phyloP scores from a whole-genome alignment of 768 basidiomycete genomes.

The Saitozyma podzolica region DNA sequence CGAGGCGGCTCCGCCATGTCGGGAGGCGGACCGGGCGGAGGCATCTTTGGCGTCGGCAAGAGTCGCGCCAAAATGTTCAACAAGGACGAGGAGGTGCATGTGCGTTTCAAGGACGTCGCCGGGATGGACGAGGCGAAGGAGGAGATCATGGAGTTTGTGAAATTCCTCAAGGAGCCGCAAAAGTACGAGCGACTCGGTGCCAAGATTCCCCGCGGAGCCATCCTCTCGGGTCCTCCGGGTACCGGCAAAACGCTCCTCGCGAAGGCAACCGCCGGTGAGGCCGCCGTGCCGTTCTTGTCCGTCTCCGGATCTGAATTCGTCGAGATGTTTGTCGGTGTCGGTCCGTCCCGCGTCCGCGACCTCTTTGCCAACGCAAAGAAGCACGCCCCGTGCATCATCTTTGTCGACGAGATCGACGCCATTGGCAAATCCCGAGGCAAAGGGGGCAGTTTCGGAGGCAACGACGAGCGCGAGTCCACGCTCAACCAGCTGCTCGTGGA shows the following conservation, averaged over 20 bases:
- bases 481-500: slow-evolving; percentile 96
- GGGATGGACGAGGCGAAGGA: slow-evolving; percentile 99
- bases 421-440: slow-evolving; percentile 91
- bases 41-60: slow-evolving; percentile 97
- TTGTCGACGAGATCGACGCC: slow-evolving; percentile 98
- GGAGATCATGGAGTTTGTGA: slow-evolving; percentile 99
- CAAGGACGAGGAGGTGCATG: slow-evolving; percentile 89
- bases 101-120: slow-evolving; percentile 93
- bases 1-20: slow-evolving; percentile 62
- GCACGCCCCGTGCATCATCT: slow-evolving; percentile 97
- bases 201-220: slow-evolving; percentile 66
- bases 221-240: slow-evolving; percentile 64
- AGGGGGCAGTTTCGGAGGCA: slow-evolving; percentile 78
- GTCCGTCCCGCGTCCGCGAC: slow-evolving; percentile 94
- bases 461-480: slow-evolving; percentile 96
- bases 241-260: slow-evolving; percentile 98
- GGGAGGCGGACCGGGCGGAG: slow-evolving; percentile 66
- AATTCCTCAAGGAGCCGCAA: slow-evolving; percentile 92
- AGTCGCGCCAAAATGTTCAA: slow-evolving; percentile 92
- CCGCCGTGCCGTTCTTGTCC: slow-evolving; percentile 94
- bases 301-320: slow-evolving; percentile 99
- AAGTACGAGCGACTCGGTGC: slow-evolving; percentile 96
- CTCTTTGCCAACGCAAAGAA: slow-evolving; percentile 97
- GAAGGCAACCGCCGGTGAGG: slow-evolving; percentile 98
- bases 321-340: slow-evolving; percentile 99